Conservation (phyloP, 345 rosid species). For the Heritiera littoralis region DNA sequence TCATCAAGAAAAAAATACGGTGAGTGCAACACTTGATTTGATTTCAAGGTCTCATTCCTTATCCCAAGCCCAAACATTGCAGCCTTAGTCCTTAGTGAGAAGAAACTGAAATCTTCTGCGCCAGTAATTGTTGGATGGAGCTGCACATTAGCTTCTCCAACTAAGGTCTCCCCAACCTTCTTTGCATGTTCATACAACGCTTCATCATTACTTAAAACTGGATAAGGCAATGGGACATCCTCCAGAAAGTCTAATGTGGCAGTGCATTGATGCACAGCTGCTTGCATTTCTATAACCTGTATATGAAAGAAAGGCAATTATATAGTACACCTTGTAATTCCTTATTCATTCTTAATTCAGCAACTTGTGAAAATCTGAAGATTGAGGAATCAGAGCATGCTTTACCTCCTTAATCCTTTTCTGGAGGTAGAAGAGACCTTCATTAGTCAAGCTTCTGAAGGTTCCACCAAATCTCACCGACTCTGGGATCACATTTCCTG, state of each 20-base stretch:
- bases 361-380: not conserved
- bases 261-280: slow-evolving; percentile 54
- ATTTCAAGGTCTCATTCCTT: slow-evolving; percentile 50
- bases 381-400: not conserved
- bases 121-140: slow-evolving; percentile 56
- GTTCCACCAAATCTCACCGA: slow-evolving; percentile 57
- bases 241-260: slow-evolving; percentile 54
- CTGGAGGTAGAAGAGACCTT: slow-evolving; percentile 52
- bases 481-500: slow-evolving; percentile 56
- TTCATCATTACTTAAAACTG: slow-evolving; percentile 54
- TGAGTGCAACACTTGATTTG: slow-evolving; percentile 53
- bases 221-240: slow-evolving; percentile 47
- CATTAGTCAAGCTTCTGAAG: slow-evolving; percentile 54
- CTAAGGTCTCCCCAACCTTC: slow-evolving; percentile 49
- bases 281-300: slow-evolving; percentile 66
- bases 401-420: slow-evolving; percentile 48
- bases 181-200: slow-evolving; percentile 50
- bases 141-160: slow-evolving; percentile 55
- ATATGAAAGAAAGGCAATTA: not conserved
- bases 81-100: slow-evolving; percentile 52
- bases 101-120: slow-evolving; percentile 73
- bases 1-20: slow-evolving; percentile 63
- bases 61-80: slow-evolving; percentile 53
- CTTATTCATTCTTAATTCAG: not conserved
- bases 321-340: not conserved